A percentile compares a stretch with the other conserved stretches of the same genome.
Evolutionary conservation across 169 alveolate species (phyloP).

Genomic region (Eimeria sp.): DNA sequence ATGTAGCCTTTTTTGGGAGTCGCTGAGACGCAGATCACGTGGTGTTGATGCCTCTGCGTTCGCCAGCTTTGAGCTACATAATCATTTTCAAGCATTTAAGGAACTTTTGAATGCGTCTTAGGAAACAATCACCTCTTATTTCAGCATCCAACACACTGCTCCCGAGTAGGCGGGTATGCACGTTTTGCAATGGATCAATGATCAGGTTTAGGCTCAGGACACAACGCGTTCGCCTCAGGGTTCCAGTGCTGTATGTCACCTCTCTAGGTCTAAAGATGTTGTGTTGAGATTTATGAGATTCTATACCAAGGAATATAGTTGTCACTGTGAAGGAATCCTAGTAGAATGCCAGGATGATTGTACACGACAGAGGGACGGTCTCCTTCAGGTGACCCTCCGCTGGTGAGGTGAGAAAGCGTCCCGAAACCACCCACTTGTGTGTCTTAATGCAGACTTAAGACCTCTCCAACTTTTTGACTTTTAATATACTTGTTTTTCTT

Average conservation of each 20-base stretch:
- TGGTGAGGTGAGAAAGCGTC: neutral
- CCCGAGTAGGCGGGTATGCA: neutral
- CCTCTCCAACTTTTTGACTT: neutral
- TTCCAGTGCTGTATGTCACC: neutral
- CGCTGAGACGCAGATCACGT: neutral
- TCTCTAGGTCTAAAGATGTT: neutral
- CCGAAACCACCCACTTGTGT: neutral
- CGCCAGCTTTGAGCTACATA: neutral
- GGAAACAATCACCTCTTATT: neutral
- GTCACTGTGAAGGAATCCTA: neutral
- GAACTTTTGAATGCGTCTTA: neutral
- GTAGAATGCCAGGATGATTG: neutral
- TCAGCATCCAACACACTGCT: neutral
- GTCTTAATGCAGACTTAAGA: neutral
- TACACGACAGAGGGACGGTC: neutral
- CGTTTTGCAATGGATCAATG: neutral
- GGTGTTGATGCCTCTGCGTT: neutral
- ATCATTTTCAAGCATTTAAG: neutral
- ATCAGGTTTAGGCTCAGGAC: neutral
- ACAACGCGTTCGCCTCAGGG: neutral
- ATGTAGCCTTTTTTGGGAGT: too few species aligned
- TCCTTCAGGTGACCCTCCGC: conserved; percentile 20
- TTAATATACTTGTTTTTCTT: neutral
- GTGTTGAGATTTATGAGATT: neutral
- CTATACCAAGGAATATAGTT: neutral